Conservation (phyloP, 352 stramenopile species). For the Globisporangium mamillatum region DNA sequence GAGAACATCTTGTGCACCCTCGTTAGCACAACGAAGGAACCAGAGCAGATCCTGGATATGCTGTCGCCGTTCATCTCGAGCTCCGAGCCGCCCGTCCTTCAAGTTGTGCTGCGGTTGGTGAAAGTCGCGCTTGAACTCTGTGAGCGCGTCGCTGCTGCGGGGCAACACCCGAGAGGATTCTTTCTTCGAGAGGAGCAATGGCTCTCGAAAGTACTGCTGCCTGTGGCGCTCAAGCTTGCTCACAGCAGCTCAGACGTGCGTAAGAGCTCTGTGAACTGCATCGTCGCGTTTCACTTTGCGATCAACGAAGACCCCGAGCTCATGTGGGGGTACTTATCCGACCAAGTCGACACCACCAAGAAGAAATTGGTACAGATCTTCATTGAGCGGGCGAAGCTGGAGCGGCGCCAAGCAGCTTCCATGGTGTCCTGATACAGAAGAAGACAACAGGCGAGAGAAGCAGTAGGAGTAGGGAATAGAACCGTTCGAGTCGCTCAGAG, state of each 20-base stretch:
- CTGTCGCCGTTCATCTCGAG: constrained; percentile 37
- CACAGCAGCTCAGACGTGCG: constrained; percentile 65
- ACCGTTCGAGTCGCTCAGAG: not conserved
- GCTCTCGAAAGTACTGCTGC: constrained; percentile 28
- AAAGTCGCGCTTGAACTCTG: constrained; percentile 40
- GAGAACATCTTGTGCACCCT: constrained; percentile 45
- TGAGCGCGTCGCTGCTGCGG: constrained; percentile 18
- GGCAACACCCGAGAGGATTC: not conserved
- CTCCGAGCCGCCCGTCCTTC: constrained; percentile 39
- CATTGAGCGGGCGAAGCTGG: constrained; percentile 58
- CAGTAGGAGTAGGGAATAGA: not conserved
- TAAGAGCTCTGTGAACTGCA: constrained; percentile 59
- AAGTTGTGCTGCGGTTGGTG: constrained; percentile 50
- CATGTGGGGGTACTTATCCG: constrained; percentile 39
- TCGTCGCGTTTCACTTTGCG: constrained; percentile 68
- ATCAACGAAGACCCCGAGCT: constrained; percentile 40
- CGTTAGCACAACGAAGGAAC: constrained; percentile 28
- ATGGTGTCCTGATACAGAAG: constrained; percentile 8
- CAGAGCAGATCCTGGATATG: constrained; percentile 35
- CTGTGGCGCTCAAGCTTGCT: constrained; percentile 33
- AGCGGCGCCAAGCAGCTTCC: constrained; percentile 18
- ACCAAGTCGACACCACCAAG: constrained; percentile 50
- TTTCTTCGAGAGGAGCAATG: constrained; percentile 37
- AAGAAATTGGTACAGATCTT: constrained; percentile 71
- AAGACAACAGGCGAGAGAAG: not conserved